Base-by-base conservation (phyloP, 345 rosid genomes). In the Pistacia atlantica region DNA sequence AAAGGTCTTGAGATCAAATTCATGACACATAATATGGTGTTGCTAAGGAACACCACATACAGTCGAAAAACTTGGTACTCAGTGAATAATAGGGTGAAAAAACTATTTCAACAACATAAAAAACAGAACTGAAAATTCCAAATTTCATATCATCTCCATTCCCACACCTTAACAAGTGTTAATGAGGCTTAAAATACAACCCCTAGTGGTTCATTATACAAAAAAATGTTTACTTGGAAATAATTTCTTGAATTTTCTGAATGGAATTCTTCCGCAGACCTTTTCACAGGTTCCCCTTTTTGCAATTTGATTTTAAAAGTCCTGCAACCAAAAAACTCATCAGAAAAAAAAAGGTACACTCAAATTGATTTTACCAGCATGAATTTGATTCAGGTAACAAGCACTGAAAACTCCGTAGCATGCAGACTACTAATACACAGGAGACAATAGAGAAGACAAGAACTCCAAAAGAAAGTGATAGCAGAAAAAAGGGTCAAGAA, bases 111-210 rank as follows among this genome's bases (percentile, higher is more conserved):
- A 28, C n/a, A 17, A 20, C 42, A 22, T 17, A 22, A 60, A 14
- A 42, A 42, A 10, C 10, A 60, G 35, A 61, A 49, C 18, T 10
- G 35, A 49, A n/a, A 38, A 5, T 61, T 62, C 51, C 51, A 7
- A 63, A 72, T 46, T 60, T 49, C 46, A 12, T 25, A 48, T 60
- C 8, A 17, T 61, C 13, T 11, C 58, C 33, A 4, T 17, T 18
- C 60, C 48, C 67, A 33, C 58, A 11, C 46, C 49, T 31, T 62
- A 46, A 62, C 13, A 73, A 73, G n/a, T 73, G 76, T 49, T 35
- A 49, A 54, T 18, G 35, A 62, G 60, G 33, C 18, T 0, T 61
- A 48, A 60, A 73, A 31, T 73, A 73, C 60, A 73, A 49, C n/a
- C 76, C 33, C 2, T 35, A 2, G 31, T 18, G n/a, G 60, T 31